Conservation (phyloP, 1,284 basidiomycete species). For the Cutaneotrichosporon curvatum region DNA sequence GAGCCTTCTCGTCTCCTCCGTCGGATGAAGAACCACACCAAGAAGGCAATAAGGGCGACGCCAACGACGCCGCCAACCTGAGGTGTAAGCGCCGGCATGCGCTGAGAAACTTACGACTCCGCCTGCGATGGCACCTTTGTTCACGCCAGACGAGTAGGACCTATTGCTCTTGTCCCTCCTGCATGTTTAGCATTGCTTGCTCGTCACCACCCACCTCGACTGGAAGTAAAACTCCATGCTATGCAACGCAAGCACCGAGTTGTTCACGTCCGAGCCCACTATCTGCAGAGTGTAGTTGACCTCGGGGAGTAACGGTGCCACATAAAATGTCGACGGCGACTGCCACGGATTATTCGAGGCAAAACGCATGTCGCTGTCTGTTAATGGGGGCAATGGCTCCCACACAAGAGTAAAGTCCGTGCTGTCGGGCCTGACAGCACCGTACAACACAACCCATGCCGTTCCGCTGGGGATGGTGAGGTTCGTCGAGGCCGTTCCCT, state of each 20-base stretch:
- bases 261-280: not conserved
- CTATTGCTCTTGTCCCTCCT: too few species aligned
- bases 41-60: not conserved
- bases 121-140: not conserved
- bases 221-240: slow-evolving; percentile 1
- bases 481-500: not conserved
- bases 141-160: too few species aligned
- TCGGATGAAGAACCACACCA: not conserved
- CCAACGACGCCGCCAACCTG: not conserved
- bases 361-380: not conserved
- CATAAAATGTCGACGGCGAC: slow-evolving; percentile 1
- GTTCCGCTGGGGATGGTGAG: slow-evolving; percentile 1
- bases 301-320: not conserved
- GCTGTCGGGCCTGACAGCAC: slow-evolving; percentile 6
- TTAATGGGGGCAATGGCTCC: slow-evolving; percentile 4
- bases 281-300: slow-evolving; percentile 1
- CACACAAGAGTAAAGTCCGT: slow-evolving; percentile 1
- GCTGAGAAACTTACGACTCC: not conserved
- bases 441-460: slow-evolving; percentile 3
- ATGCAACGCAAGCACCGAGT: not conserved
- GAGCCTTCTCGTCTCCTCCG: not conserved
- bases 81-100: not conserved
- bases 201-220: not conserved
- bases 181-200: not conserved
- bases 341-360: slow-evolving; percentile 2